Evolutionary conservation across 805 yeast species (phyloP).

Genomic region (Kluyveromyces aestuarii): DNA sequence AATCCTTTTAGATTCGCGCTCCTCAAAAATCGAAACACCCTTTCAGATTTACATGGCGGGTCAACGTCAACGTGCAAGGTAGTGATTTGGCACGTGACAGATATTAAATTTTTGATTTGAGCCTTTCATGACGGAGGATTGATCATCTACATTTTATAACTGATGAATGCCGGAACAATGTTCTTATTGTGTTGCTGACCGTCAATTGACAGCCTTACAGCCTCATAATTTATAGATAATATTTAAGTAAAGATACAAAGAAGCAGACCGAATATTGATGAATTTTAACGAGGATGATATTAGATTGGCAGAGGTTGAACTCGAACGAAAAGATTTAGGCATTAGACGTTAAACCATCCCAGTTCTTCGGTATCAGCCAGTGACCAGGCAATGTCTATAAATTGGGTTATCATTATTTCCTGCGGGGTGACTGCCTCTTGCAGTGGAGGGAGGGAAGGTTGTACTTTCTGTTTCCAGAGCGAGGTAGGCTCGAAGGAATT

Average conservation of each 20-base stretch:
- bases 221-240: background rate
- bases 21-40: background rate
- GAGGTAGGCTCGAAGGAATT: background rate
- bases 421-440: slow-evolving; percentile 1
- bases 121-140: too few relatives aligned
- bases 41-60: background rate
- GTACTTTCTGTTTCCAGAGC: slow-evolving; percentile 1
- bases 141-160: too few relatives aligned
- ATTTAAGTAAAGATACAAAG: background rate
- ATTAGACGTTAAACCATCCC: slow-evolving; percentile 20
- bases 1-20: background rate
- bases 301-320: background rate
- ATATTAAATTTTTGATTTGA: too few relatives aligned
- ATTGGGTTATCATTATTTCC: slow-evolving; percentile 5
- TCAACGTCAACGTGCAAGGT: background rate
- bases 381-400: slow-evolving; percentile 23
- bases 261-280: background rate
- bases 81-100: background rate
- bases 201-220: too few relatives aligned
- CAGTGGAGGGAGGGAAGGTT: slow-evolving; percentile 1
- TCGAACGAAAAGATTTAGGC: background rate
- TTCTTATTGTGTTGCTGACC: background rate
- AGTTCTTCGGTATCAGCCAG: slow-evolving; percentile 24
- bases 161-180: background rate
- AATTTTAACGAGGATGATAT: background rate